Base-by-base conservation (phyloP, 2,329 filamentous ascomycete genomes). In the Penicillium thymicola region DNA sequence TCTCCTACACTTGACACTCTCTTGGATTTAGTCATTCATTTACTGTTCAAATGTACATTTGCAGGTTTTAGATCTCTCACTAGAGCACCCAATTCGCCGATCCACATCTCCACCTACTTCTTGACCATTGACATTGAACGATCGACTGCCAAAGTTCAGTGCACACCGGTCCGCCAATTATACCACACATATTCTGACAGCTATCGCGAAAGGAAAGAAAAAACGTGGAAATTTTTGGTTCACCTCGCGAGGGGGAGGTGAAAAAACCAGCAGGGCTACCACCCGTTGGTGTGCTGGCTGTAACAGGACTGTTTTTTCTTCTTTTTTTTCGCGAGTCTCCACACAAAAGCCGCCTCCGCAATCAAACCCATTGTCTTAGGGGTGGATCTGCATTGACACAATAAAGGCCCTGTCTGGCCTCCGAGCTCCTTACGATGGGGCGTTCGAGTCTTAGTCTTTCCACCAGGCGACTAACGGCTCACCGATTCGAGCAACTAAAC, bases 401-500 rank as follows among this genome's bases (percentile, higher is more conserved):
- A 59, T 48, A 64, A 61, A 52, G 38, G 30, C 27, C 51, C 45
- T 40, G 25, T 14, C 40, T 38, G 34, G 49, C 45, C 43, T 52
- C 45, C 25, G 14, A 47, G n/a, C 27, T 28, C 50, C 49, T 52
- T 38, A 46, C 57, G 42, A 76, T 76, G 73, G 69, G 68, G 47
- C 67, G 70, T 44, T 66, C 72, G 59, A 73, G 72, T 46, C 61
- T 74, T 50, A 73, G 72, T 47, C 61, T 74, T 52, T 58, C 67
- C 32, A 62, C 73, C 56, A 77, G 77, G 59, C 73, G 75, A 51
- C 76, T 78, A 58, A 78, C 77, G 25, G 66, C 65, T 56, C 75
- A 79, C 62, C 75, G 76, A 54, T 81, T 80, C 57, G 69, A 78
- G 54, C 75, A 74, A 23, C 68, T 76, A 40, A 72, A 67, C 30